Percentiles rank a stretch among this genome's conserved stretches.
Conservation (phyloP, 164 flowering plant species). For the Nymphaea thermarum region DNA sequence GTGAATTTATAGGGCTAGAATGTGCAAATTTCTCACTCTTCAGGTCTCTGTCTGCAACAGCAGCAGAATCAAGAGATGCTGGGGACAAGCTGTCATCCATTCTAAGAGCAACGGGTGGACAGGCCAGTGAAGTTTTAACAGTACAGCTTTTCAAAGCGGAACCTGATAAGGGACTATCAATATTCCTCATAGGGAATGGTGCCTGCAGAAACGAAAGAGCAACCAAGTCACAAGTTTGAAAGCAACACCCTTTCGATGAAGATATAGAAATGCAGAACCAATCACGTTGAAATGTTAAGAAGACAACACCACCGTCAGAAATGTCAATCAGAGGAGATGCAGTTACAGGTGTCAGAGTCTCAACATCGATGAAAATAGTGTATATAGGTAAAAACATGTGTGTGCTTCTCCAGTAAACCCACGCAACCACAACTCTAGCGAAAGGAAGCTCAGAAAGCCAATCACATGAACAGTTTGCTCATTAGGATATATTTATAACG, state of each 20-base stretch:
- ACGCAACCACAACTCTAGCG: no score
- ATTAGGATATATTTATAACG: no score
- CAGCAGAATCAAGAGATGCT: slow-evolving; percentile 67
- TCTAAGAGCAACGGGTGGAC: slow-evolving; percentile 43
- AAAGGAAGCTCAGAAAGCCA: no score
- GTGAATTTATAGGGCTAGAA: slow-evolving; percentile 41
- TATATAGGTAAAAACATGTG: no score
- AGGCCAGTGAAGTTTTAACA: slow-evolving; percentile 38
- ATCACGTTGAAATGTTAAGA: background rate
- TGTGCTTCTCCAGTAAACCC: no score
- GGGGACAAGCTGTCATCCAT: slow-evolving; percentile 69
- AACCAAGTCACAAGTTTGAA: background rate
- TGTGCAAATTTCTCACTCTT: slow-evolving; percentile 44
- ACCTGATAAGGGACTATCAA: slow-evolving; percentile 49
- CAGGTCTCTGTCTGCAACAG: slow-evolving; percentile 44
- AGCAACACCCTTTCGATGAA: background rate
- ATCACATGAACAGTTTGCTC: no score
- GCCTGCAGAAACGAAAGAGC: slow-evolving; percentile 22
- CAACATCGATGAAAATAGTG: no score
- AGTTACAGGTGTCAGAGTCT: no score
- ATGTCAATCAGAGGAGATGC: no score
- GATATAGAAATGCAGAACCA: background rate
- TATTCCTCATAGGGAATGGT: slow-evolving; percentile 37
- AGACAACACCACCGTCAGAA: no score
- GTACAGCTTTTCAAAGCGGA: slow-evolving; percentile 34